These are phyloP conservation scores for Phylloporus scabripes DNA, from an alignment of 768 basidiomycete species.

Conservation along the genomic window DNA sequence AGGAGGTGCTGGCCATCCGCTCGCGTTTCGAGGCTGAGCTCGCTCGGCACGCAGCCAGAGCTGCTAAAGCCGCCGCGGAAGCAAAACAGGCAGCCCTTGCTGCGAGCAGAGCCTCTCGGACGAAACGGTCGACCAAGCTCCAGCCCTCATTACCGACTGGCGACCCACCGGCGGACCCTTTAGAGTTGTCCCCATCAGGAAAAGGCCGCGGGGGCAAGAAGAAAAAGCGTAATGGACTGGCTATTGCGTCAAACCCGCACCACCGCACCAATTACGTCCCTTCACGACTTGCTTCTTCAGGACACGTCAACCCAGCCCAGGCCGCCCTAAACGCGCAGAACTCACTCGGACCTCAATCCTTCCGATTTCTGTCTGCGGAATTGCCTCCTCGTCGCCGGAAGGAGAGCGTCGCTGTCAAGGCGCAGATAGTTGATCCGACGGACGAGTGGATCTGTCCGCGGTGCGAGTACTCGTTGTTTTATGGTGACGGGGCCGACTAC, in stretches of 20 bases:
- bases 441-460: conserved; percentile 95
- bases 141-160: conserved; percentile 30
- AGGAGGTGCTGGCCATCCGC: conserved; percentile 61
- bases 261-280: conserved; percentile 93
- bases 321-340: conserved; percentile 40
- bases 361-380: conserved; percentile 65
- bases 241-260: conserved; percentile 94
- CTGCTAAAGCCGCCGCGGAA: conserved; percentile 41
- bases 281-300: conserved; percentile 62
- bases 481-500: conserved; percentile 70
- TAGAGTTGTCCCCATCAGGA: conserved; percentile 33
- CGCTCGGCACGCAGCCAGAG: conserved; percentile 59
- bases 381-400: conserved; percentile 46
- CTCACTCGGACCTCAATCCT: conserved; percentile 52
- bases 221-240: conserved; percentile 89
- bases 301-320: conserved; percentile 35
- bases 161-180: conserved; percentile 35
- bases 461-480: conserved; percentile 92
- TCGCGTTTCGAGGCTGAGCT: conserved; percentile 71
- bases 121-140: conserved; percentile 35
- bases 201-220: conserved; percentile 53
- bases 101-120: conserved; percentile 31
- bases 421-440: conserved; percentile 47
- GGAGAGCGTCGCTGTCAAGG: conserved; percentile 22
- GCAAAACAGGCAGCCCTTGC: conserved; percentile 46